These are phyloP conservation scores for Aspergillus sp. DNA, from an alignment of 2,329 filamentous ascomycete species.

Conservation along the genomic window DNA sequence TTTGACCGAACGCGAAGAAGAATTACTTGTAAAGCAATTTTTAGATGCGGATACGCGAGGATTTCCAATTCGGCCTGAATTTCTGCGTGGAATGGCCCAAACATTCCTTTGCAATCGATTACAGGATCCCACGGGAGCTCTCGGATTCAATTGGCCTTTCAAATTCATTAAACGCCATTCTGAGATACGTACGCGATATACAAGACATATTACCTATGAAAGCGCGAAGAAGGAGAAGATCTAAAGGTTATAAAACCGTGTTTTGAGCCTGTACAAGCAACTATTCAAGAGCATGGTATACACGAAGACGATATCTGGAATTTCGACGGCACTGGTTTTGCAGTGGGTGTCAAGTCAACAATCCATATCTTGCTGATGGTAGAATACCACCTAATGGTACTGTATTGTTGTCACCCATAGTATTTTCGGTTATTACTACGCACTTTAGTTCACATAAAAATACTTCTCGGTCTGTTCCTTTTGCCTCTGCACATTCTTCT, in stretches of 20 bases:
- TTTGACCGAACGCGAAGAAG: slow-evolving; percentile 1
- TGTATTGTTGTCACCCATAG: too few species aligned
- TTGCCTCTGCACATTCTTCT: too few species aligned
- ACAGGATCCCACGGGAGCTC: neutral
- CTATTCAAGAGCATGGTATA: neutral
- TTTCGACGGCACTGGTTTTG: slow-evolving; percentile 10
- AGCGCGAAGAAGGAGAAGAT: neutral
- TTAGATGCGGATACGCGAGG: slow-evolving; percentile 3
- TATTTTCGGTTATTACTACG: too few species aligned
- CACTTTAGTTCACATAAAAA: too few species aligned
- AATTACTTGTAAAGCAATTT: slow-evolving; percentile 2
- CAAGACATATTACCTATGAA: neutral
- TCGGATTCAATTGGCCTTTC: slow-evolving; percentile 3
- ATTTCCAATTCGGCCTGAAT: slow-evolving; percentile 4
- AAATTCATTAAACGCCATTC: slow-evolving; percentile 6
- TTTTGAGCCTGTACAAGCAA: neutral
- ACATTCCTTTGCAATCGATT: neutral
- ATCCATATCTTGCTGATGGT: too few species aligned
- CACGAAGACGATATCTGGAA: slow-evolving; percentile 4
- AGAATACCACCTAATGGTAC: too few species aligned
- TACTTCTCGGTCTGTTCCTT: too few species aligned
- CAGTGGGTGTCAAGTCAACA: too few species aligned
- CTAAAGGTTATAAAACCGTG: neutral
- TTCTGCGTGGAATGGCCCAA: slow-evolving; percentile 5
- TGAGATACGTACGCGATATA: slow-evolving; percentile 6